phyloP scores from a whole-genome alignment of 345 rosid species.

The Salix dunnii region DNA sequence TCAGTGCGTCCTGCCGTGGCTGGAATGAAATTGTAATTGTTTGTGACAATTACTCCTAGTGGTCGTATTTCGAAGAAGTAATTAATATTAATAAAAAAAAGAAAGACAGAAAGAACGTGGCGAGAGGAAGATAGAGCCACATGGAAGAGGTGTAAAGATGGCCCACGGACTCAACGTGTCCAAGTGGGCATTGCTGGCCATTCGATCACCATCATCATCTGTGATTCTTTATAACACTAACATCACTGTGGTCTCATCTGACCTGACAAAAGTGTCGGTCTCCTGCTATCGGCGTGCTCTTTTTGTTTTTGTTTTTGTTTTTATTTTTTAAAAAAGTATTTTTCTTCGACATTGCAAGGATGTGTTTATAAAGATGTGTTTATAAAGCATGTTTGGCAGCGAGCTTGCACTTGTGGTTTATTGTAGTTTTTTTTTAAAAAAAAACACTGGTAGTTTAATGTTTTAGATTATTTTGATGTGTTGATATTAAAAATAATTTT shows the following conservation, averaged over 20 bases:
- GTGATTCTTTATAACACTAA: background rate
- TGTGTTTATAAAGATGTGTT: too few relatives aligned
- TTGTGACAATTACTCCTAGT: background rate
- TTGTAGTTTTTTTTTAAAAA: too few relatives aligned
- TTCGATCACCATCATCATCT: slow-evolving; percentile 5
- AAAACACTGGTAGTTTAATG: too few relatives aligned
- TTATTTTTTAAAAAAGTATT: too few relatives aligned
- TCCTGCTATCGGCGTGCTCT: background rate
- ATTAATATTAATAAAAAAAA: background rate
- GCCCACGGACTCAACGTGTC: background rate
- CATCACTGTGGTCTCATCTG: background rate
- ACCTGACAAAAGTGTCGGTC: background rate
- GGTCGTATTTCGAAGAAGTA: background rate
- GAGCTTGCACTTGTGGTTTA: too few relatives aligned
- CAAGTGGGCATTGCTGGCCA: slow-evolving; percentile 15
- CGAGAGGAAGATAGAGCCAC: slow-evolving; percentile 16
- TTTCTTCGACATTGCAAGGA: too few relatives aligned
- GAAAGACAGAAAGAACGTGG: background rate
- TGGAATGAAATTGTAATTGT: background rate
- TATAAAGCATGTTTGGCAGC: too few relatives aligned
- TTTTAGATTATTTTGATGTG: too few relatives aligned
- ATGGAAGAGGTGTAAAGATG: background rate
- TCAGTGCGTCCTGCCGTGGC: background rate
- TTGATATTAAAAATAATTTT: too few relatives aligned
- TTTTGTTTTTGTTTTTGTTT: too few relatives aligned